Evolutionary conservation across 2,329 filamentous ascomycete species (phyloP).

Genomic region (Mariannaea elegans): DNA sequence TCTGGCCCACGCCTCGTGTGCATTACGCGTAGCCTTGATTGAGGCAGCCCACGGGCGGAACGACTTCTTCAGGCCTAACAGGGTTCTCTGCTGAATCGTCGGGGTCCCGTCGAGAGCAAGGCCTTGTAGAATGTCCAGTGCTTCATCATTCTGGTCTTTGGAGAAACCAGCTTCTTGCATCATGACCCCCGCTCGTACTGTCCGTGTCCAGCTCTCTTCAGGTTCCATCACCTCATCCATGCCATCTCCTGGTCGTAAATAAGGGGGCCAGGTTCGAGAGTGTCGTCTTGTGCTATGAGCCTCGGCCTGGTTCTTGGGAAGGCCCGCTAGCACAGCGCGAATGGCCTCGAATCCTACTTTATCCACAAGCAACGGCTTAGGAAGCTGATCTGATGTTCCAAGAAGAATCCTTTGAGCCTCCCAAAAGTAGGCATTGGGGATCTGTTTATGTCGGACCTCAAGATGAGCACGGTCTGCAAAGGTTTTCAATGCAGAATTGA

Average conservation of each 20-base stretch:
- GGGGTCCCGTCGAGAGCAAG: conserved; percentile 59
- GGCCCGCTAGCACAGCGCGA: conserved; percentile 60
- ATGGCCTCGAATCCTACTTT: conserved; percentile 63
- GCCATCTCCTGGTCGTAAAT: conserved; percentile 64
- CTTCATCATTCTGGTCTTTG: conserved; percentile 55
- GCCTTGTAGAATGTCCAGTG: conserved; percentile 63
- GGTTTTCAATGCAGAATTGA: conserved; percentile 42
- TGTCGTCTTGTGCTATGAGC: conserved; percentile 57
- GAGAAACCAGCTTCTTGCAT: conserved; percentile 66
- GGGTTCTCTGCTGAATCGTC: conserved; percentile 60
- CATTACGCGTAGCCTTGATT: conserved; percentile 67
- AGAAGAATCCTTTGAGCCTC: conserved; percentile 64
- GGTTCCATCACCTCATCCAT: conserved; percentile 63
- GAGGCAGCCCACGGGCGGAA: conserved; percentile 62
- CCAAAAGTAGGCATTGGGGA: conserved; percentile 56
- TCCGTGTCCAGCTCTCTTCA: conserved; percentile 63
- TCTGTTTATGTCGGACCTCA: conserved; percentile 34
- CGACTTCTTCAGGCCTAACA: conserved; percentile 26
- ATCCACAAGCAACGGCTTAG: conserved; percentile 60
- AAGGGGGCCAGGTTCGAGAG: conserved; percentile 67
- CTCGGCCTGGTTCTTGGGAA: conserved; percentile 63
- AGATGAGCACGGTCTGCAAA: conserved; percentile 39
- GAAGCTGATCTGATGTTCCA: conserved; percentile 57
- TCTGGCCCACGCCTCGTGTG: conserved; percentile 67
- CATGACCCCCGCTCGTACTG: conserved; percentile 60